These are phyloP conservation scores for Isatis tinctoria DNA, from an alignment of 345 rosid genomes.

Conservation along the genomic window DNA sequence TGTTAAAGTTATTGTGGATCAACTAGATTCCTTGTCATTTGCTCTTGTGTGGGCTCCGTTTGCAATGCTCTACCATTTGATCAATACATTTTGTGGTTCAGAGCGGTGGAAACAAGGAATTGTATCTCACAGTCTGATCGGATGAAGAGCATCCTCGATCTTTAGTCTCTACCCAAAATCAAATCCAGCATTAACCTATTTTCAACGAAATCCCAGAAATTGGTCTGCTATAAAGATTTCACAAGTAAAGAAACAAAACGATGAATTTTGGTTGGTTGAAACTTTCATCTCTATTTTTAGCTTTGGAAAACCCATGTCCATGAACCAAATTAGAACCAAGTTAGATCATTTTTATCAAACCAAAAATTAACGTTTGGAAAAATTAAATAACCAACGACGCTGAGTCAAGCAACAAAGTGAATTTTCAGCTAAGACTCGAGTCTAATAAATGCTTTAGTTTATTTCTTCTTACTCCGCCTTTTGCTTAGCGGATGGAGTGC, in stretches of 20 bases:
- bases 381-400: neutral
- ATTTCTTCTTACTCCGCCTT: constrained; percentile 49
- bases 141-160: no score
- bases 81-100: no score
- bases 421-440: constrained; percentile 15
- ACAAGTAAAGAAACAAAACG: neutral
- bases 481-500: constrained; percentile 37
- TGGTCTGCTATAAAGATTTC: no score
- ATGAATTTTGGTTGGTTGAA: neutral
- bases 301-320: neutral
- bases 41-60: no score
- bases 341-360: neutral
- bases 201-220: no score
- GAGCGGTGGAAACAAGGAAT: no score
- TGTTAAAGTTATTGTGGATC: no score
- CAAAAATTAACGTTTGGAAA: constrained; percentile 1
- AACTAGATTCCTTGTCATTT: no score
- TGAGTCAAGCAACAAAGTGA: constrained; percentile 11
- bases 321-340: neutral
- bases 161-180: no score
- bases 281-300: neutral
- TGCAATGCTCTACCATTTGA: no score
- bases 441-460: neutral
- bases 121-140: no score
- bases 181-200: no score